These are phyloP conservation scores for Aurinia saxatilis DNA, from an alignment of 345 rosid genomes.

Conservation along the genomic window DNA sequence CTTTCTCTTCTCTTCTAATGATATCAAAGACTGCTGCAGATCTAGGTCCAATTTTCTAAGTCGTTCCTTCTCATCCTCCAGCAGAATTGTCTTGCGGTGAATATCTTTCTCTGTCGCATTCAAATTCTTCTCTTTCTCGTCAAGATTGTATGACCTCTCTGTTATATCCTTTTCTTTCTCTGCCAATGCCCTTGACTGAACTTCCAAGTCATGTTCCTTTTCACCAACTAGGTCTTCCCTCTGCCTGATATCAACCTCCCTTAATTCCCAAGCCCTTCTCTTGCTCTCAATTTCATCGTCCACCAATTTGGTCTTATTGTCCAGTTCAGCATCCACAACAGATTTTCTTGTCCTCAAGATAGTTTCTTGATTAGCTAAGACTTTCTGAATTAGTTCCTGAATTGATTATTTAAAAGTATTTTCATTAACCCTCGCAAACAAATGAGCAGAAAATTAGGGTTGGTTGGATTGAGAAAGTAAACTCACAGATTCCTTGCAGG, in stretches of 20 bases:
- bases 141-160: conserved; percentile 45
- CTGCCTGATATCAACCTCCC: conserved; percentile 69
- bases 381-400: conserved; percentile 64
- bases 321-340: conserved; percentile 76
- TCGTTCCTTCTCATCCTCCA: conserved; percentile 58
- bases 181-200: conserved; percentile 43
- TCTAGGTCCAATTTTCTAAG: conserved; percentile 51
- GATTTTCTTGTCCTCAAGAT: conserved; percentile 50
- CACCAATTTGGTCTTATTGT: conserved; percentile 47
- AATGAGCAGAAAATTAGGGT: background rate
- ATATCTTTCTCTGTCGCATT: conserved; percentile 44
- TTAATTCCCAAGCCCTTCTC: conserved; percentile 89
- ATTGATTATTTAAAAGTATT: conserved; percentile 7
- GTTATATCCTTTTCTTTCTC: conserved; percentile 69
- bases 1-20: conserved; percentile 62
- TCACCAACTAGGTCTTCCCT: conserved; percentile 60
- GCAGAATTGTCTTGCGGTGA: conserved; percentile 32
- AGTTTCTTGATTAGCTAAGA: conserved; percentile 52
- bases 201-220: conserved; percentile 78
- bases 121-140: conserved; percentile 53
- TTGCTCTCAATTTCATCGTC: conserved; percentile 83
- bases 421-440: background rate
- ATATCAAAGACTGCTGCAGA: conserved; percentile 50
- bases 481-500: conserved; percentile 80
- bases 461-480: conserved; percentile 9